Base-by-base conservation (phyloP, 805 yeast species). In the Saturnispora quitensis region DNA sequence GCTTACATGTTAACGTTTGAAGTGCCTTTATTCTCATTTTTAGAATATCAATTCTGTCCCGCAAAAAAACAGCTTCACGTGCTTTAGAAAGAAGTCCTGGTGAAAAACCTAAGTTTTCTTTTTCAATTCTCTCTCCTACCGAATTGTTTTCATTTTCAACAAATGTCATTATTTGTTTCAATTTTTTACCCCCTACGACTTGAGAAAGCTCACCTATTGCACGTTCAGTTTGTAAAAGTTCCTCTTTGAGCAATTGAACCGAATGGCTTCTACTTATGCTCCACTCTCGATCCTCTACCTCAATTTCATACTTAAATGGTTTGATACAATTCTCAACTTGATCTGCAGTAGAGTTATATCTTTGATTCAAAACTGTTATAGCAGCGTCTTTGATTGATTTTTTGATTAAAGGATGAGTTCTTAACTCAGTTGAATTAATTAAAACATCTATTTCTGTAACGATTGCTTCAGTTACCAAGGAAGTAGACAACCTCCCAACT, bases 301-400 rank as follows among this genome's bases (percentile, higher is more conserved):
- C 99, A 54, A 93, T 90, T 63, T 93, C 99, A 66, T 91, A 93
- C 70, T 93, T 93, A 72, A 85, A 93, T 2, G 99, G 99, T 66
- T 93, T 93, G 62, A 93, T 91, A 70, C 98, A 90, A 67, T 95
- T 93, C 62, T 93, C 99, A 6, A 93, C 98, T 66, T 93, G 99
- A 66, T 95, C 99, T 0, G 99, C 95, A 0, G 99, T 91, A 1
- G 96, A 84, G 57, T 82, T 87, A 64, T 78, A 93, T 57, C 91
- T 81, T 27, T 86, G 71, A 56, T 82, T 82, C 55, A 93, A 72
- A 6, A 93, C 96, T 24, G 82, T 73, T 33, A 78, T 75, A 0
- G 97, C 95, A 2, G 97, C 95, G 40, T 89, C 95, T 50, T 77
- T 79, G 9, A 93, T 89, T 3, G 88, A 83, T 43, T 80, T 78